Base-by-base conservation (phyloP, 331 rosid species). In the Rosa hybrid region DNA sequence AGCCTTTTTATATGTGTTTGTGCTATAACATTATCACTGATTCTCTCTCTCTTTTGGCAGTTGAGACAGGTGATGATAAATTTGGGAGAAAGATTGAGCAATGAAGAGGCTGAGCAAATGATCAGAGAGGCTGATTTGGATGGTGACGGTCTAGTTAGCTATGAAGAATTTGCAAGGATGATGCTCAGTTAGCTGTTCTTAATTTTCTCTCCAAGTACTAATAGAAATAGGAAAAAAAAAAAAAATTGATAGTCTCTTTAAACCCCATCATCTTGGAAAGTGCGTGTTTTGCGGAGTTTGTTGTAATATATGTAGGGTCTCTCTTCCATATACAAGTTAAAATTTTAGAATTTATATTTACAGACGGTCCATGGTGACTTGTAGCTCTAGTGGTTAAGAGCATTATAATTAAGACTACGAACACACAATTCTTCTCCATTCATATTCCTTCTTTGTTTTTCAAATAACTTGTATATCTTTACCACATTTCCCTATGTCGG, bases 41-140 rank as follows among this genome's bases (percentile, higher is more conserved):
- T 38, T 68, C 17, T 13, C 5, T 54, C 16, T 71, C 38, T 16
- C 9, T 71, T 53, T n/a, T 27, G 50, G 82, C 21, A 88, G 91
- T 38, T 88, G 82, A 86, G 90, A 68, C 78, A 80, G 50, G 91
- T 86, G 9, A 84, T 88, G 90, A 84, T 86, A 8, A 88, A 86
- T 16, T 64, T 88, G 81, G 91, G 91, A 46, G 91, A 86, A 77
- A 84, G 82, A 75, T 53, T 88, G 79, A 86, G 79, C 7, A 83
- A 84, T 16, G 91, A 86, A 42, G 91, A 88, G 74, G 91, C 88
- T 5, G 87, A 81, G 30, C 88, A 88, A 48, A 88, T 88, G 91
- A 80, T 88, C 34, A 81, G 53, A 82, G 91, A 86, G 70, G 91
- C 91, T n/a, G 91, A 88, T 88, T 65, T 84, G n/a, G 91, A 88